phyloP scores from a whole-genome alignment of 495 filamentous ascomycete species.

The Chaetomium tenue region DNA sequence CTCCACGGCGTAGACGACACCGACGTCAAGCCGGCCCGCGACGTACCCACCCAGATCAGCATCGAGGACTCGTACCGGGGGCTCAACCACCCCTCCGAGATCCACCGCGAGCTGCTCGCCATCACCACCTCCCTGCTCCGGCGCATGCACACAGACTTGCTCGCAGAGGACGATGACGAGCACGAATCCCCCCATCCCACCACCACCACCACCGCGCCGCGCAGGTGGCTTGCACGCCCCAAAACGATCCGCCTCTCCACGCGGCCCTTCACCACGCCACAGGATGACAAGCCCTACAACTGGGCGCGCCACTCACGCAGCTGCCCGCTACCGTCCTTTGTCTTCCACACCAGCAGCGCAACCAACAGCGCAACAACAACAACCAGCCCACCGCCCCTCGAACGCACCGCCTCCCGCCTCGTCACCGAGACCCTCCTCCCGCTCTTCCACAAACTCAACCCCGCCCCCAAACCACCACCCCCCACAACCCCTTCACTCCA shows the following conservation, averaged over 20 bases:
- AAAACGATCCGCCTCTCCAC: slow-evolving; percentile 76
- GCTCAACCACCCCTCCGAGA: slow-evolving; percentile 59
- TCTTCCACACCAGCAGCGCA: slow-evolving; percentile 59
- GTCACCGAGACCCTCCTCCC: slow-evolving; percentile 64
- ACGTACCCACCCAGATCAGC: slow-evolving; percentile 82
- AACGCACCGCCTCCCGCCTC: slow-evolving; percentile 46
- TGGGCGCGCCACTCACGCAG: slow-evolving; percentile 65
- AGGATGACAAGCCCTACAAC: slow-evolving; percentile 28
- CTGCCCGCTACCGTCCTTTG: slow-evolving; percentile 66
- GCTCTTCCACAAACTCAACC: slow-evolving; percentile 72
- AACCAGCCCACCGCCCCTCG: slow-evolving; percentile 27
- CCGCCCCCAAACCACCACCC: slow-evolving; percentile 23
- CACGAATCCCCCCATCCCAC: neutral
- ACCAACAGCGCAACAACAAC: slow-evolving; percentile 42
- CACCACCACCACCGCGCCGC: neutral
- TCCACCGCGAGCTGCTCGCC: slow-evolving; percentile 58
- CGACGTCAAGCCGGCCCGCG: slow-evolving; percentile 67
- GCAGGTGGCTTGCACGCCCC: slow-evolving; percentile 44
- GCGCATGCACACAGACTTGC: slow-evolving; percentile 74
- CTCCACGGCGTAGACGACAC: slow-evolving; percentile 62
- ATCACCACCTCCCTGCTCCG: slow-evolving; percentile 69
- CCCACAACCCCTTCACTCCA: too few species aligned
- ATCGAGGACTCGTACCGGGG: slow-evolving; percentile 85
- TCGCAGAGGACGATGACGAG: slow-evolving; percentile 32
- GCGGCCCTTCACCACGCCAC: slow-evolving; percentile 52